Evolutionary conservation across 1,284 basidiomycete genomes (phyloP), one percentile per base, ranked within the genome.

Genomic region (Pseudozyma hubeiensis): DNA sequence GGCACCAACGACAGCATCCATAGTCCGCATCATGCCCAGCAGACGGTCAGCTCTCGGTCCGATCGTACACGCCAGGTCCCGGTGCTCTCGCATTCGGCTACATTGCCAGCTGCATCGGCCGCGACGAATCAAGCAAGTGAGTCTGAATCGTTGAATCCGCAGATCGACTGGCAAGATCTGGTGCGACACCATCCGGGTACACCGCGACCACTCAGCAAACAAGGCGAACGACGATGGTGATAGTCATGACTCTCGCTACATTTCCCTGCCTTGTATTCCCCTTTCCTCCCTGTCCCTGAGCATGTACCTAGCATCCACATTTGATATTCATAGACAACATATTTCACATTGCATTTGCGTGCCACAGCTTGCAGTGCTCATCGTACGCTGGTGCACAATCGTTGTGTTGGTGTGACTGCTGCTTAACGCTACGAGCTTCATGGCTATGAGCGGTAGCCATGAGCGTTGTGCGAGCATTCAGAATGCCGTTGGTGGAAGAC

Each of bases 1-100:
- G 35, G 43, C 35, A 71, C 68, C 13, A 52, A 6, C 41, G 63
- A 71, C 29, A 71, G 68, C 68, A 65, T 71, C 3, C 63, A 71
- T 41, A 64, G 57, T 17, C 68, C 68, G 11, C 53, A 53, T 3
- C 59, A 54, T 29, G 6, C 17, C 2, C 43, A 43, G 2, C 43
- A 40, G 13, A 8, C 33, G 1, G 24, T 9, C 10, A 56, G 47
- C 10, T 1, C 49, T 0, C 61, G 17, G 19, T 13, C 39, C 4
- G 9, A 19, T 1, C 51, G 14, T 13, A 13, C 29, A 5, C 13
- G 44, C 8, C 13, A 29, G 9, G 14, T 7, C 13, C 10, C 17
- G 5, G 11, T n/a, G 7, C 37, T 14, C 13, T 14, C 45, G 10
- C 5, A 16, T 19, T 11, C 5, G 13, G 29, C 19, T 29, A 3